These are phyloP conservation scores for Arthrobotrys sphaeroides DNA, from an alignment of 2,329 filamentous ascomycete species.

Conservation along the genomic window DNA sequence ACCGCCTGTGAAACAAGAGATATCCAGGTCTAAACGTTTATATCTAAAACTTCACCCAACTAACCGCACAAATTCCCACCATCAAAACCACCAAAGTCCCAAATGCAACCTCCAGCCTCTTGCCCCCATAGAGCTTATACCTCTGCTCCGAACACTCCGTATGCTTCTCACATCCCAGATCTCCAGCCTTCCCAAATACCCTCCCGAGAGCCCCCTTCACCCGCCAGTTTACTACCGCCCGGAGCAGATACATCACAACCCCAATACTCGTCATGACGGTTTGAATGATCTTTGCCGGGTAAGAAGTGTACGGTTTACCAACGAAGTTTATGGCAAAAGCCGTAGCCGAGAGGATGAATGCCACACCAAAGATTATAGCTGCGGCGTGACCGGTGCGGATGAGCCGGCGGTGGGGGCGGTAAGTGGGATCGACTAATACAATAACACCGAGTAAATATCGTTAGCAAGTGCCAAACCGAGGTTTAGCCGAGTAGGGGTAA, in stretches of 20 bases:
- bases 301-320: not conserved
- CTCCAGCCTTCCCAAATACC: not conserved
- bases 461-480: not conserved
- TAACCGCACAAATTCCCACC: not conserved
- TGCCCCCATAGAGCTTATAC: conserved; percentile 33
- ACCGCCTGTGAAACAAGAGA: no score
- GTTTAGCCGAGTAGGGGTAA: not conserved
- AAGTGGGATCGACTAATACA: conserved; percentile 31
- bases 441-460: not conserved
- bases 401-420: conserved; percentile 19
- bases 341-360: conserved; percentile 8
- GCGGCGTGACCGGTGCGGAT: conserved; percentile 13
- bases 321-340: conserved; percentile 2
- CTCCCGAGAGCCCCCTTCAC: conserved; percentile 2
- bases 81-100: not conserved
- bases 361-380: not conserved
- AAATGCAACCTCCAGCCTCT: conserved; percentile 15
- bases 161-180: conserved; percentile 17
- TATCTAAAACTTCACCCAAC: not conserved
- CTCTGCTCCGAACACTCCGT: conserved; percentile 7
- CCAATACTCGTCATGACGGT: not conserved
- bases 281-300: not conserved
- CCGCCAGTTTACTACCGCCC: conserved; percentile 14
- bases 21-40: no score
- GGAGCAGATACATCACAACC: conserved; percentile 14